These are phyloP conservation scores for Ogataea siamensis DNA, from an alignment of 805 yeast species.

Conservation along the genomic window DNA sequence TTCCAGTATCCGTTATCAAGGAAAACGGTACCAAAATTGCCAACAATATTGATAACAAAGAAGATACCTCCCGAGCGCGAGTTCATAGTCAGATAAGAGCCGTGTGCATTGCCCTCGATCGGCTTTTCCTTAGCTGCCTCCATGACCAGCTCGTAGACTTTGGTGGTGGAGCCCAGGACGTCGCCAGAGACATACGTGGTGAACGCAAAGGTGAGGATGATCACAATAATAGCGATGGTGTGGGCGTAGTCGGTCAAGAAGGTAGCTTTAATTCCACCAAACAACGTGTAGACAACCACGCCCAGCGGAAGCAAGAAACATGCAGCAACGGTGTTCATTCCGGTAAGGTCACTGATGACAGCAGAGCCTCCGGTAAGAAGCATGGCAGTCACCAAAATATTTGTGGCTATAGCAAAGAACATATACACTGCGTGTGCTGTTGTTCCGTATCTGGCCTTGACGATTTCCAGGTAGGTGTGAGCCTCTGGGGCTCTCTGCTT, in stretches of 20 bases:
- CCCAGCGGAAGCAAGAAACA: slow-evolving; percentile 81
- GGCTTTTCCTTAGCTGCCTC: slow-evolving; percentile 61
- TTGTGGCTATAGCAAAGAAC: slow-evolving; percentile 83
- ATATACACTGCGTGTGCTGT: slow-evolving; percentile 65
- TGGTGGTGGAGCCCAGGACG: slow-evolving; percentile 76
- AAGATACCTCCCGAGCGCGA: slow-evolving; percentile 86
- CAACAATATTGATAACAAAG: slow-evolving; percentile 83
- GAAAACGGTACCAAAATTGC: slow-evolving; percentile 49
- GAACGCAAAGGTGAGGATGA: slow-evolving; percentile 79
- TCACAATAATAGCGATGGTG: slow-evolving; percentile 75
- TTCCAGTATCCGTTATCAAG: slow-evolving; percentile 34
- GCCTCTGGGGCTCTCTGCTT: slow-evolving; percentile 89
- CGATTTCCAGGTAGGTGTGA: slow-evolving; percentile 86
- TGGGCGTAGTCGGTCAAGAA: slow-evolving; percentile 77
- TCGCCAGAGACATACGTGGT: slow-evolving; percentile 70
- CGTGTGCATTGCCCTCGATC: slow-evolving; percentile 74
- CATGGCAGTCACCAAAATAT: slow-evolving; percentile 90
- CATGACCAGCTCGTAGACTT: slow-evolving; percentile 71
- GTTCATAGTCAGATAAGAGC: slow-evolving; percentile 85
- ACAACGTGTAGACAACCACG: slow-evolving; percentile 67
- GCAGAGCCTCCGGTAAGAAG: slow-evolving; percentile 88
- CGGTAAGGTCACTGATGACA: slow-evolving; percentile 75
- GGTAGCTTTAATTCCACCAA: slow-evolving; percentile 83
- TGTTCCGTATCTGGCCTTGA: slow-evolving; percentile 78
- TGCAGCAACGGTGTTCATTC: slow-evolving; percentile 75